Conservation (phyloP, 2,329 filamentous ascomycete species). For the Tolypocladium ovalisporum region DNA sequence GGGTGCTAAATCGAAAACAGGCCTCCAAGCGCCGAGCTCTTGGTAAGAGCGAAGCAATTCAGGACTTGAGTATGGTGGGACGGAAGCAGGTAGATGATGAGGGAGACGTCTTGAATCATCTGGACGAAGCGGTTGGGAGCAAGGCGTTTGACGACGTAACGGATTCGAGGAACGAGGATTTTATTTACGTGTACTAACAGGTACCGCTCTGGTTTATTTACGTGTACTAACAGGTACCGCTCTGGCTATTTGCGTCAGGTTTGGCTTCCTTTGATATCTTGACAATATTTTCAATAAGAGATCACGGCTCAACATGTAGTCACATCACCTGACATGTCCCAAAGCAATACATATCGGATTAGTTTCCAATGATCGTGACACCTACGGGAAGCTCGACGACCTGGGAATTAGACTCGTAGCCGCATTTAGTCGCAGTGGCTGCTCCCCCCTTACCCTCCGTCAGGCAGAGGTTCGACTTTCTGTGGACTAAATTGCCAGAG, state of each 20-base stretch:
- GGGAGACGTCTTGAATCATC: constrained; percentile 3
- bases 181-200: constrained; percentile 41
- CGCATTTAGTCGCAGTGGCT: constrained; percentile 19
- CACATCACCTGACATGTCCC: no score
- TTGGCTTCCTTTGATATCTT: no score
- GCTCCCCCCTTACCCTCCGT: constrained; percentile 19
- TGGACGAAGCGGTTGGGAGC: constrained; percentile 5
- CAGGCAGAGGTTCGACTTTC: constrained; percentile 21
- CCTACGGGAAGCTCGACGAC: constrained; percentile 35
- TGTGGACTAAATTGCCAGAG: constrained; percentile 30
- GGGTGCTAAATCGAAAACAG: constrained; percentile 43
- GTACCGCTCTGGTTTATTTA: no score
- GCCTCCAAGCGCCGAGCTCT: constrained; percentile 35
- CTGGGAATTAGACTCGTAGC: constrained; percentile 28
- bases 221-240: no score
- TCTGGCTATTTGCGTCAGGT: no score
- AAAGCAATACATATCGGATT: no score
- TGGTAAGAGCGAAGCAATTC: constrained; percentile 46
- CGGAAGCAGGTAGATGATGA: constrained; percentile 6
- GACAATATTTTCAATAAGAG: no score
- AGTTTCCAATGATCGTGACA: constrained; percentile 4
- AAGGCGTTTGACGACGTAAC: constrained; percentile 39
- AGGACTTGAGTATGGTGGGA: constrained; percentile 45
- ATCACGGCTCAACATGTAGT: no score
- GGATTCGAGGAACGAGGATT: constrained; percentile 54